Evolutionary conservation across 768 basidiomycete genomes (phyloP).

Genomic region (Macrolepiota albuminosa): DNA sequence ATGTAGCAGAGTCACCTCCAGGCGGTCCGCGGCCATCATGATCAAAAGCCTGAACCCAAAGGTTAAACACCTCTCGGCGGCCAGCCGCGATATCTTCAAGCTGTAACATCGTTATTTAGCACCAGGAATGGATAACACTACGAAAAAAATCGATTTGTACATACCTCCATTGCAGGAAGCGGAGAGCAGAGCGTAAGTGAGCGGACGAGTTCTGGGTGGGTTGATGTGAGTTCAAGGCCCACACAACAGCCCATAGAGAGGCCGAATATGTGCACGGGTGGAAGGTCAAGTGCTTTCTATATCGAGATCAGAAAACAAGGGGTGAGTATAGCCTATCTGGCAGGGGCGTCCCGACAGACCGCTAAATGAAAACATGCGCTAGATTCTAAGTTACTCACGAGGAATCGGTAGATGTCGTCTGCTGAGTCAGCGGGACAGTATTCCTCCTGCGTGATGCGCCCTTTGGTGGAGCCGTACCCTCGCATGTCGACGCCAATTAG

Average conservation of each 20-base stretch:
- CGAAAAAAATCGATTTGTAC: not conserved
- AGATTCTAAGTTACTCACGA: constrained; percentile 15
- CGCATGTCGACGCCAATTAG: constrained; percentile 24
- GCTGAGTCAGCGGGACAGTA: constrained; percentile 22
- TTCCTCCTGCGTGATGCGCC: constrained; percentile 10
- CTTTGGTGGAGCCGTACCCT: constrained; percentile 21
- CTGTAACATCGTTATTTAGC: constrained; percentile 8
- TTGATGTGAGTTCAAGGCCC: constrained; percentile 20
- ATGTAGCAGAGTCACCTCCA: constrained; percentile 5
- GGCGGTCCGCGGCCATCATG: constrained; percentile 11
- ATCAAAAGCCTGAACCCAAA: constrained; percentile 17
- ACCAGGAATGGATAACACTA: not conserved
- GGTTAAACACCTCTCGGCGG: constrained; percentile 15
- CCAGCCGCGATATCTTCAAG: constrained; percentile 18
- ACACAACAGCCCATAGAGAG: constrained; percentile 21
- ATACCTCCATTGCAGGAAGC: constrained; percentile 21
- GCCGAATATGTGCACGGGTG: constrained; percentile 24
- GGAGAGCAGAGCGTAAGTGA: constrained; percentile 23
- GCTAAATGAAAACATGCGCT: not conserved
- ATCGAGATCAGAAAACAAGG: not conserved
- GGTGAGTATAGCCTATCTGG: not conserved
- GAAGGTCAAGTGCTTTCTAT: constrained; percentile 23
- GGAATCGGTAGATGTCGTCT: constrained; percentile 23
- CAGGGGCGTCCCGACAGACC: not conserved
- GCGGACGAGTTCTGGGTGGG: constrained; percentile 17